phyloP scores from a whole-genome alignment of 2,329 filamentous ascomycete genomes.

The Fusarium newnesense region DNA sequence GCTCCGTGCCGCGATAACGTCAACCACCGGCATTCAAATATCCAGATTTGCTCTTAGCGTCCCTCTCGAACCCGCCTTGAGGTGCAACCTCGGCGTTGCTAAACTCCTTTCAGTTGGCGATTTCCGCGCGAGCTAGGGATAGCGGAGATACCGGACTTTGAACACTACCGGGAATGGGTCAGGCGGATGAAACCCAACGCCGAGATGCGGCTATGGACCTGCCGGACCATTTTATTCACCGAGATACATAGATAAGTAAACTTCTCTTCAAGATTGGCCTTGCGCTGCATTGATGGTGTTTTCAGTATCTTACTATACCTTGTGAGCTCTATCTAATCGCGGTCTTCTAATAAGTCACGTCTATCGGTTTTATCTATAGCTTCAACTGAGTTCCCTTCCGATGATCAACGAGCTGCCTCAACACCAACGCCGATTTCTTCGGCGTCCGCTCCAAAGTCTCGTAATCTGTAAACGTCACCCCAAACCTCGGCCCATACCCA shows the following conservation, averaged over 20 bases:
- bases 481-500: slow-evolving; percentile 29
- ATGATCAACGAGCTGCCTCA: not conserved
- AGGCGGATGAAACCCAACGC: not conserved
- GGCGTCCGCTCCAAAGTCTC: slow-evolving; percentile 27
- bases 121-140: not conserved
- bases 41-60: not conserved
- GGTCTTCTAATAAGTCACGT: not conserved
- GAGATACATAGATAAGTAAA: not conserved
- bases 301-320: rapidly evolving
- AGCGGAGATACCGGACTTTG: not conserved
- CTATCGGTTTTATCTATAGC: not conserved
- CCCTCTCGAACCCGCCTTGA: not conserved
- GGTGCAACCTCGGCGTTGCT: not conserved
- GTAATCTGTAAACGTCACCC: slow-evolving; percentile 25
- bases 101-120: not conserved
- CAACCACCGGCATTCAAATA: not conserved
- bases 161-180: not conserved
- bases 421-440: slow-evolving; percentile 21
- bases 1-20: not conserved
- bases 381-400: not conserved
- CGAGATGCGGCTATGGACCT: not conserved
- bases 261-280: rapidly evolving
- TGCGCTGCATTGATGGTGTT: rapidly evolving
- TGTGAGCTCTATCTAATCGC: not conserved
- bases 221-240: too few species aligned